Base-by-base conservation (phyloP, 257 asterid genomes). In the Anisodus tanguticus region DNA sequence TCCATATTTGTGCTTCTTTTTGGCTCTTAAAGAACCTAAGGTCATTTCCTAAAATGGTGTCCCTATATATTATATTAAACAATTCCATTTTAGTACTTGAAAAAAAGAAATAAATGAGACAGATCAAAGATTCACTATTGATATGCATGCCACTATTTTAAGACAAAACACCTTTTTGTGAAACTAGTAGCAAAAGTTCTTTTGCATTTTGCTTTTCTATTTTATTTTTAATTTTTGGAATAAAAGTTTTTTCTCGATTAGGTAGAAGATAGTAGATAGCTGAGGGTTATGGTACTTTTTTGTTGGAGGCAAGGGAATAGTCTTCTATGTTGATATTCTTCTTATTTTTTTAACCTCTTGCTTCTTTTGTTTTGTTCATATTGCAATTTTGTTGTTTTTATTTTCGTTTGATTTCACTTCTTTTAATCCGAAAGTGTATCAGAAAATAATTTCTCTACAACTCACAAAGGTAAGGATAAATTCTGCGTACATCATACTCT, bases 1-100 rank as follows among this genome's bases (percentile, higher is more conserved):
- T 47, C 80, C 80, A 49, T 26, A 74, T 11, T 74, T 49, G 80
- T 74, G 19, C 9, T 47, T 49, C 43, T 22, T 49, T 74, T 74
- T 74, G 80, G 80, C 80, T 74, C 59, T 74, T 74, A 53, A 74
- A 22, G 43, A 11, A 69, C 54, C 77, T 69, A 69, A 69, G 80
- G 62, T 0, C 80, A 74, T 74, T 74, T 74, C 80, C 80, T 74
- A 74, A 74, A 74, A 22, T 49, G 62, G 81, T 74, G 62, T 49
- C 80, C 41, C 62, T 74, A 12, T 15, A 19, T 74, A 49, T 49
- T 10, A 8, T 16, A 69, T 69, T 15, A 3, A 39, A 69, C 0
- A 69, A 69, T 39, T 16, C 77, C 54, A 69, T 69, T 39, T 69
- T 69, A 39, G 15, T 69, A 69, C 53, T 16, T 68, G 13, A 12